phyloP scores from a whole-genome alignment of 208 protist species.

The Histomonas meleagridis region DNA sequence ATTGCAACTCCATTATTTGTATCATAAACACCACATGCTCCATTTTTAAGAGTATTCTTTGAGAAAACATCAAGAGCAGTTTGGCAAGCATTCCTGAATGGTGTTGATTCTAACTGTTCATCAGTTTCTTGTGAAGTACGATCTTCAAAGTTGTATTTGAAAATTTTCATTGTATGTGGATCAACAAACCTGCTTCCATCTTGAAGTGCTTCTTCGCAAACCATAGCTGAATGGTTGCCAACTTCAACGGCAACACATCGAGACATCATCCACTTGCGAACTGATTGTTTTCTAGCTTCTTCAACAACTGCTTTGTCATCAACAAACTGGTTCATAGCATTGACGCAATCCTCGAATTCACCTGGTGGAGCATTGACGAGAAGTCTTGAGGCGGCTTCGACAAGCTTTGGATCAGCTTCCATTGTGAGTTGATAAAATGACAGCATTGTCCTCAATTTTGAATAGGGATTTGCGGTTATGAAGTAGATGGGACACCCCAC shows the following conservation, averaged over 20 bases:
- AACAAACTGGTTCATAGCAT: background rate
- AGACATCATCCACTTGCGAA: background rate
- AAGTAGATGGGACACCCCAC: too few species aligned
- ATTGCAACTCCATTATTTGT: background rate
- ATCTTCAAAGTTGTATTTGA: background rate
- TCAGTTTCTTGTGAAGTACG: background rate
- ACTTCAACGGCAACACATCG: background rate
- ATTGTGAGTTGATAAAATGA: too few species aligned
- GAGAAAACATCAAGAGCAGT: background rate
- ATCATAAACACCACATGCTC: conserved; percentile 15
- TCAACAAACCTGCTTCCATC: background rate
- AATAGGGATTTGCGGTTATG: too few species aligned
- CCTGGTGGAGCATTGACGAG: background rate
- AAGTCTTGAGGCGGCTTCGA: too few species aligned
- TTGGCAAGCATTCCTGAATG: background rate
- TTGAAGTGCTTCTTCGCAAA: background rate
- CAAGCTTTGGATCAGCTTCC: too few species aligned
- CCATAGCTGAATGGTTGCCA: background rate
- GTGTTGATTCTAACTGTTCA: background rate
- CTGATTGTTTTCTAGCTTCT: background rate
- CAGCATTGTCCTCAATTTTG: too few species aligned
- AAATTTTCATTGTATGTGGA: conserved; percentile 3
- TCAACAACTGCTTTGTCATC: background rate
- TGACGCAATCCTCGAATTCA: conserved; percentile 6
- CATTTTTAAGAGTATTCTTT: background rate